Evolutionary conservation across 768 basidiomycete genomes (phyloP), one percentile per base, ranked within the genome.

Genomic region (Tulasnella sp.): DNA sequence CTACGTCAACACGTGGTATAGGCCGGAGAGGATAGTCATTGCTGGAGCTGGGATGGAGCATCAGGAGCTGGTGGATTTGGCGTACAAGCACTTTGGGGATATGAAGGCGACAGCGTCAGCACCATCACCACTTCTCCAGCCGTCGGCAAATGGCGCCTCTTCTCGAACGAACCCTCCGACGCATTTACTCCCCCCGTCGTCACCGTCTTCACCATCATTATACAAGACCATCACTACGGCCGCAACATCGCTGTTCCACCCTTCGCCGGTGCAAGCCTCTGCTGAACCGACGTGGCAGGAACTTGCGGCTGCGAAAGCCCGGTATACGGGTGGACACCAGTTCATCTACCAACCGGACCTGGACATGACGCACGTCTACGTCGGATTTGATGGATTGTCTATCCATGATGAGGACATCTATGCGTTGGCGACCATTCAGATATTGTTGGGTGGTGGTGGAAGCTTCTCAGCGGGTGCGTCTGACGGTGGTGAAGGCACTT

Each of bases 11-110:
- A 89, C 91, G 55, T 98, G 95, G 96, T 98, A 95, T 83, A 86
- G 90, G 73, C 97, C 98, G 0, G 97, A 98, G 82, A 87, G 94
- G 75, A 98, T 99, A 90, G 96, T 99, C 55, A 88, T 99, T 77
- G 95, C 97, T 6, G 96, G 95, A 15, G 92, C 94, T 0, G 98
- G 98, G 13, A 92, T 99, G 89, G 89, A 87, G 13, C 98, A 99
- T 82, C 90, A 93, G 80, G 88, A 95, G 79, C 88, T 99, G 26
- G 94, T 98, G 32, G 92, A 95, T 80, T 86, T 98, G 73, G 89
- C 90, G 0, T 90, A 96, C 83, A 91, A 92, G 83, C 88, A 93
- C 82, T 98, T 99, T 81, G 92, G 94, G 15, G 88, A 89, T 6
- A 86, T 86, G 85, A 90, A 86, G 81, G 85, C 80, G 79, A 82